These are phyloP conservation scores for Nitzschia palea DNA, from an alignment of 108 stramenopile species.

Conservation along the genomic window DNA sequence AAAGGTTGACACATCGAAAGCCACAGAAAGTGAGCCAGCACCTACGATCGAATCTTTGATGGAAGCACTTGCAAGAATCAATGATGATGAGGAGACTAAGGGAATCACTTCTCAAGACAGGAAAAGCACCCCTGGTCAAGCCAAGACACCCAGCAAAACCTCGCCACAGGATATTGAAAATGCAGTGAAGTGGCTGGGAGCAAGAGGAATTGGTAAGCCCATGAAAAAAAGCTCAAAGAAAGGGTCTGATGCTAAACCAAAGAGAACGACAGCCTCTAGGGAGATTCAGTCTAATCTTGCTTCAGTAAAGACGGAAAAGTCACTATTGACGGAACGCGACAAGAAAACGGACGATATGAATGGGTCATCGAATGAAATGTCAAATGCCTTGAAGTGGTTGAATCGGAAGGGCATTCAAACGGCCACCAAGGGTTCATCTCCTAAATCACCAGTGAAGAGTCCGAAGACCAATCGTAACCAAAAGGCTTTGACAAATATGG, in stretches of 20 bases:
- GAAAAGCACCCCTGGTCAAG: neutral
- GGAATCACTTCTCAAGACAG: neutral
- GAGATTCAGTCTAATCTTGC: too few species aligned
- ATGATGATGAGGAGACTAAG: neutral
- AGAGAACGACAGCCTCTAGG: too few species aligned
- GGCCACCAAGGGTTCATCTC: too few species aligned
- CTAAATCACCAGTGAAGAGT: too few species aligned
- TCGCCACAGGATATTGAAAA: slow-evolving; percentile 9
- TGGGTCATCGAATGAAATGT: slow-evolving; percentile 3
- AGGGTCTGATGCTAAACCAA: neutral
- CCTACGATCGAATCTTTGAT: slow-evolving; percentile 19
- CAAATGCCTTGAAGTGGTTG: slow-evolving; percentile 10
- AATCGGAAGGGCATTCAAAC: slow-evolving; percentile 2
- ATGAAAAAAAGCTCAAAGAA: neutral
- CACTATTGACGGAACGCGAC: too few species aligned
- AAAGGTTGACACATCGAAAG: neutral
- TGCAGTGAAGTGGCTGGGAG: slow-evolving; percentile 11
- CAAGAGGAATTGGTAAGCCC: neutral
- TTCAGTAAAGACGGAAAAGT: too few species aligned
- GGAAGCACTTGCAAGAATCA: neutral
- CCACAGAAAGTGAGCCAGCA: too few species aligned
- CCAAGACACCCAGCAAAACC: neutral
- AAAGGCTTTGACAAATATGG: too few species aligned
- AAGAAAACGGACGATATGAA: too few species aligned
- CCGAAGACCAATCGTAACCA: too few species aligned